Evolutionary conservation across 805 yeast species (phyloP).

Genomic region (Candida hispaniensis): DNA sequence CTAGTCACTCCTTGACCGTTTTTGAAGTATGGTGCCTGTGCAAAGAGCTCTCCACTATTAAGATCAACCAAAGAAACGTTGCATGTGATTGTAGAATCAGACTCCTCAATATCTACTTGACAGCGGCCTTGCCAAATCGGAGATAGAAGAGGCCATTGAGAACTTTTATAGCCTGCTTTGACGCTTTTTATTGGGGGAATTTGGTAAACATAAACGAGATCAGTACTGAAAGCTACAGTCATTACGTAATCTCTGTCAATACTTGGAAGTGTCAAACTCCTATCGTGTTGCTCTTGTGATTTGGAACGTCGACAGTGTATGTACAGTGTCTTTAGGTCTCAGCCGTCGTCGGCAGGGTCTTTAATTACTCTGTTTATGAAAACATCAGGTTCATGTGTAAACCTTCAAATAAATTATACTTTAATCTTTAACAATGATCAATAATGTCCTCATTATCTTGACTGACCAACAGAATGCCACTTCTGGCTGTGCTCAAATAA

Average conservation of each 20-base stretch:
- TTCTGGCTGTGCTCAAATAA: constrained; percentile 49
- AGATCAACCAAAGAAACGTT: constrained; percentile 27
- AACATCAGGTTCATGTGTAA: too few species aligned
- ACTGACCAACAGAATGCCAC: constrained; percentile 51
- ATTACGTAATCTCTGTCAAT: too few species aligned
- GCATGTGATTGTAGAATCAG: constrained; percentile 18
- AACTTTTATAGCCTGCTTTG: constrained; percentile 23
- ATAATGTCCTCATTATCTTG: constrained; percentile 37
- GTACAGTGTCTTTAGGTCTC: too few species aligned
- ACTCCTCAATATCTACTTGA: constrained; percentile 23
- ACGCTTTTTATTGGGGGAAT: constrained; percentile 26
- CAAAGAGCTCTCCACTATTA: constrained; percentile 29
- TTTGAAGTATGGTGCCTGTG: constrained; percentile 28
- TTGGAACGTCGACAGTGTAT: too few species aligned
- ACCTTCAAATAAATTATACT: too few species aligned
- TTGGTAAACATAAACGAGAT: constrained; percentile 23
- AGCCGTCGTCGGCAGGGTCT: too few species aligned
- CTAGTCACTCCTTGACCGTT: constrained; percentile 28
- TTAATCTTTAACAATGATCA: too few species aligned
- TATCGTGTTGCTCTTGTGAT: too few species aligned
- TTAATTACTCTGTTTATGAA: too few species aligned
- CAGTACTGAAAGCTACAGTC: constrained; percentile 21
- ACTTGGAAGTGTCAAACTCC: too few species aligned
- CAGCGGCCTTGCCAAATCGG: constrained; percentile 32
- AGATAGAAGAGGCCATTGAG: constrained; percentile 30